Percentiles rank a stretch among this genome's conserved stretches.
These are phyloP conservation scores for Silene uniflora DNA, from an alignment of 148 eudicot genomes.

Conservation along the genomic window DNA sequence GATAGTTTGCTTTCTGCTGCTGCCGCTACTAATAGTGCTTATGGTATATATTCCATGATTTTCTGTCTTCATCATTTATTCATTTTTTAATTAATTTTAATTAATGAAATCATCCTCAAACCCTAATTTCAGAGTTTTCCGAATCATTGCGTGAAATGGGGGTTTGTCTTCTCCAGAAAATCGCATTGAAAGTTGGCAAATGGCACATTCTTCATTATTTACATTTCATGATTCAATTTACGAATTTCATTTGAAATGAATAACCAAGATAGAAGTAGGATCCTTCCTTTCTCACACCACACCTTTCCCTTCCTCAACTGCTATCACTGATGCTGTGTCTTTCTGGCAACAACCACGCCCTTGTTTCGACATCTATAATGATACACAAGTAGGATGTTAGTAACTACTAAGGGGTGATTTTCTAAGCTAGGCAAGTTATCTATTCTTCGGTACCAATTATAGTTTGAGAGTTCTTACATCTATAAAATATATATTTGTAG, in stretches of 20 bases:
- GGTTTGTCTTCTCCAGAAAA: slow-evolving; percentile 90
- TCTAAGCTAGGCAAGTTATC: not conserved
- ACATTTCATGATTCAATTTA: too few relatives aligned
- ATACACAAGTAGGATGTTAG: not conserved
- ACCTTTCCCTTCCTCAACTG: too few relatives aligned
- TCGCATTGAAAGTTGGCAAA: slow-evolving; percentile 67
- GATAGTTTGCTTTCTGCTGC: slow-evolving; percentile 91
- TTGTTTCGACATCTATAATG: not conserved
- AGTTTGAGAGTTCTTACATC: not conserved
- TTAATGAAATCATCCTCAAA: too few relatives aligned
- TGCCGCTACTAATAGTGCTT: slow-evolving; percentile 74
- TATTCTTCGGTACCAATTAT: not conserved
- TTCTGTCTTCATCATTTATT: not conserved
- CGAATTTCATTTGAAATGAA: too few relatives aligned
- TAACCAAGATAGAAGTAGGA: too few relatives aligned
- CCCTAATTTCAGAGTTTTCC: slow-evolving; percentile 64
- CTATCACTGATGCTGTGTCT: too few relatives aligned
- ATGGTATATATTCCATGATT: slow-evolving; percentile 46
- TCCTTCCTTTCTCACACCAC: too few relatives aligned
- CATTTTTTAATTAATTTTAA: too few relatives aligned
- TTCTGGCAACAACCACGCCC: too few relatives aligned
- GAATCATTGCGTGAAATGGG: slow-evolving; percentile 97
- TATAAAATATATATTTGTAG: slow-evolving; percentile 2
- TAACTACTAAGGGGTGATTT: too few relatives aligned
- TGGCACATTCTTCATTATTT: too few relatives aligned